These are phyloP conservation scores for Polygonum maritimum DNA, from an alignment of 148 eudicot genomes.

Conservation along the genomic window DNA sequence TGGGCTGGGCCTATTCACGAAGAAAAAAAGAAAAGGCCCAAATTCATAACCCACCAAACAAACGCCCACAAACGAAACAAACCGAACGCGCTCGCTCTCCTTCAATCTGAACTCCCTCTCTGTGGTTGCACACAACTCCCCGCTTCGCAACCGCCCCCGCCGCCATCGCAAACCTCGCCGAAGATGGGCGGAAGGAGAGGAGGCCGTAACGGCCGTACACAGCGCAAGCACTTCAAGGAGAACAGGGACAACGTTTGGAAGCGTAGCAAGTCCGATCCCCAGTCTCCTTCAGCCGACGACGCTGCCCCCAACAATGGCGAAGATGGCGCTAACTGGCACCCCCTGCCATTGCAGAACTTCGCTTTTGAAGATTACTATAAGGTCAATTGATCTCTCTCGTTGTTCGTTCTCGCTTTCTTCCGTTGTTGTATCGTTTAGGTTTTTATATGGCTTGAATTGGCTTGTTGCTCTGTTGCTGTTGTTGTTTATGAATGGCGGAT, in stretches of 20 bases:
- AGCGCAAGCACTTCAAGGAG: slow-evolving; percentile 75
- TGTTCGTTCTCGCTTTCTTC: not conserved
- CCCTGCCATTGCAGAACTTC: slow-evolving; percentile 53
- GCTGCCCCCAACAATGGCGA: slow-evolving; percentile 9
- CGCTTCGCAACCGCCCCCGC: slow-evolving; percentile 2
- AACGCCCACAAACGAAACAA: not conserved
- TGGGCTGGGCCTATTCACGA: not conserved
- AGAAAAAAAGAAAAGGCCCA: not conserved
- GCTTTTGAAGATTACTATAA: slow-evolving; percentile 83
- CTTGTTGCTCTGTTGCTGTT: not conserved
- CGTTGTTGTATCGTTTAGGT: not conserved
- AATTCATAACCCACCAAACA: not conserved
- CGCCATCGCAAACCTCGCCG: slow-evolving; percentile 2
- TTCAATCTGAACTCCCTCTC: not conserved
- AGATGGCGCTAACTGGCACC: slow-evolving; percentile 42
- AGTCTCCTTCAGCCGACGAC: slow-evolving; percentile 10
- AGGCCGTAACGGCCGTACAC: slow-evolving; percentile 78
- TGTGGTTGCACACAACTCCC: not conserved
- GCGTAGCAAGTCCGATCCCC: slow-evolving; percentile 32
- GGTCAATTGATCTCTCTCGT: slow-evolving; percentile 22
- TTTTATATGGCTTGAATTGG: not conserved
- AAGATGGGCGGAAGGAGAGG: slow-evolving; percentile 83
- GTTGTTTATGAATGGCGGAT: not conserved
- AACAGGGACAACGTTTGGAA: slow-evolving; percentile 82
- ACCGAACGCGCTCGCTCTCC: not conserved